Evolutionary conservation across 345 rosid species (phyloP).

Genomic region (Ceriops tagal): DNA sequence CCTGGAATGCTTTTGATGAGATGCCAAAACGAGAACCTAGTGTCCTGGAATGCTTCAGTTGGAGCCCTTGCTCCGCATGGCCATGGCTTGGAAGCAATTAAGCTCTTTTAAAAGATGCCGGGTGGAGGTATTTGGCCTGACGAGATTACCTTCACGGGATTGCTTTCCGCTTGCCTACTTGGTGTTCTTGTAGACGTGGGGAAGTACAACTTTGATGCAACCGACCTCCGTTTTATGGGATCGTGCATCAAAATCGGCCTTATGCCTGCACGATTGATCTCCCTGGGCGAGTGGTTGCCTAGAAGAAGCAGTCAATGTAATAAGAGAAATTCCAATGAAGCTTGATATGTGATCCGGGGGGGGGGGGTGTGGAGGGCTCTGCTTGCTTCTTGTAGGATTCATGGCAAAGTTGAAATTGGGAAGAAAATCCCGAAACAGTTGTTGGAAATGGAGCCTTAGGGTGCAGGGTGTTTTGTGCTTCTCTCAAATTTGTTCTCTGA

Average conservation of each 20-base stretch:
- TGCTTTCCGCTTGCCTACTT: slow-evolving; percentile 48
- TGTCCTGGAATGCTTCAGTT: slow-evolving; percentile 56
- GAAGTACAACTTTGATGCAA: slow-evolving; percentile 31
- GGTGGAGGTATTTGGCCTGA: slow-evolving; percentile 27
- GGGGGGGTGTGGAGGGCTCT: slow-evolving; percentile 2
- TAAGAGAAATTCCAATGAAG: slow-evolving; percentile 15
- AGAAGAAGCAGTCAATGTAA: slow-evolving; percentile 30
- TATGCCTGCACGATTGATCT: slow-evolving; percentile 58
- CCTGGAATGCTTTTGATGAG: slow-evolving; percentile 25
- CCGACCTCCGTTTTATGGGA: slow-evolving; percentile 33
- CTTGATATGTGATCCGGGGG: slow-evolving; percentile 12
- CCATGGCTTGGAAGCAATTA: slow-evolving; percentile 40
- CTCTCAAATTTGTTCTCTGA: slow-evolving; percentile 21
- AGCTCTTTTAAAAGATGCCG: slow-evolving; percentile 43
- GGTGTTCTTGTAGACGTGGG: slow-evolving; percentile 46
- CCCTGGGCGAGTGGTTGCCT: slow-evolving; percentile 42
- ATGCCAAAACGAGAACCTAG: slow-evolving; percentile 45
- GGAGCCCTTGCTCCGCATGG: slow-evolving; percentile 58
- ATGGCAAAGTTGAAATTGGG: slow-evolving; percentile 14
- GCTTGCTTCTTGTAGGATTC: neutral
- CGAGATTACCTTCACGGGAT: slow-evolving; percentile 41
- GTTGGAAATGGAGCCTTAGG: slow-evolving; percentile 12
- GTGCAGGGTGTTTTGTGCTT: slow-evolving; percentile 13
- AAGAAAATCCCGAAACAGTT: slow-evolving; percentile 17
- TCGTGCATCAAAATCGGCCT: slow-evolving; percentile 48